Conservation (phyloP, 306 rosid species). For the Luffa acutangula region DNA sequence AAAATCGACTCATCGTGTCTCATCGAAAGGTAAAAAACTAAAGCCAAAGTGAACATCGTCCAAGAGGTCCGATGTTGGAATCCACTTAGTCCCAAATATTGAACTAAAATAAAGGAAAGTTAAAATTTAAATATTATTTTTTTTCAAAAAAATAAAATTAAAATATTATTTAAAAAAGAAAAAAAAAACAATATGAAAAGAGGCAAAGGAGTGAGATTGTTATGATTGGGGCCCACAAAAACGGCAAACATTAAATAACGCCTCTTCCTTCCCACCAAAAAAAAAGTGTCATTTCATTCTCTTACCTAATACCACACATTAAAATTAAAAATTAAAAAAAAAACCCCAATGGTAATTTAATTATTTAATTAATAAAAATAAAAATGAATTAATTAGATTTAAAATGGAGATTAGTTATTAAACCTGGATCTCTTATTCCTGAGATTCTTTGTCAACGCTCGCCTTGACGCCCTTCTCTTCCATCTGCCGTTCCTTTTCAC, state of each 20-base stretch:
- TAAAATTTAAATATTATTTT: not conserved
- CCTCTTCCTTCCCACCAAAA: not conserved
- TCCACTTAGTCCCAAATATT: too few relatives aligned
- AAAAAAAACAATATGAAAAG: not conserved
- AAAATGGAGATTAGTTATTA: not conserved
- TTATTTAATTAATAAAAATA: not conserved
- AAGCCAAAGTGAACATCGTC: too few relatives aligned
- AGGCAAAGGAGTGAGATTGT: not conserved
- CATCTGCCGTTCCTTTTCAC: slow-evolving; percentile 9
- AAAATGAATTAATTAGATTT: too few relatives aligned
- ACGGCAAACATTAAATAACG: not conserved
- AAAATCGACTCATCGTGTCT: too few relatives aligned
- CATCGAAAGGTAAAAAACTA: too few relatives aligned
- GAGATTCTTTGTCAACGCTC: not conserved
- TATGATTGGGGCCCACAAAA: not conserved
- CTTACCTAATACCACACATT: not conserved
- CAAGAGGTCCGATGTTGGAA: too few relatives aligned
- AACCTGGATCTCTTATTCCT: not conserved
- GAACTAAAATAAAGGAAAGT: too few relatives aligned
- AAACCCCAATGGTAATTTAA: not conserved
- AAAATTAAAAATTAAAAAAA: not conserved
- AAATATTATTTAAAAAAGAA: not conserved
- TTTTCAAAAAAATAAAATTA: too few relatives aligned
- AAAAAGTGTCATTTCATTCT: not conserved
- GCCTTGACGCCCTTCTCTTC: not conserved